Evolutionary conservation across 2,329 filamentous ascomycete genomes (phyloP), one percentile per base, ranked within the genome.

Genomic region (Fusarium verrucosum): DNA sequence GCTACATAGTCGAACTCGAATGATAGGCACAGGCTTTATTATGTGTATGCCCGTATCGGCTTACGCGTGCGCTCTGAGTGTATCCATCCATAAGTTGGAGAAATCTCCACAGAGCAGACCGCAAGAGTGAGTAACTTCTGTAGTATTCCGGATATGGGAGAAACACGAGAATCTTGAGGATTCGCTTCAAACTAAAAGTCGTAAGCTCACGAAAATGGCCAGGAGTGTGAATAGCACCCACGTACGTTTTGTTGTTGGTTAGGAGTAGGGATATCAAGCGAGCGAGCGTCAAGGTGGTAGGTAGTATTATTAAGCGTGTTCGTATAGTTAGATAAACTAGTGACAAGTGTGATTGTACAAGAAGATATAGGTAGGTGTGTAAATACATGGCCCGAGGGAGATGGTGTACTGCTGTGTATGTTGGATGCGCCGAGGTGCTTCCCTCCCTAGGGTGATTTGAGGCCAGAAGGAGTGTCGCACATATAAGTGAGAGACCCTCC

Each of bases 11-110:
- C 45, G 19, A 55, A 28, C 22, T 22, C 42, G 26, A 61, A 30
- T 55, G 38, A 33, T 33, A 43, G 26, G 28, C 28, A 23, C 16
- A 22, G 16, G 11, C 17, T 25, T 28, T 47, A 11, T 20, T 52
- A 19, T 36, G n/a, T 23, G 56, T 35, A 36, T 20, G 33, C 68
- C 70, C 64, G 68, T 67, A 61, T 65, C 62, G 57, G 68, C 54
- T 70, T 65, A 70, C 68, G 68, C 59, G 68, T 70, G 62, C 58
- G 20, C 32, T 30, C 40, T 35, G 28, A 25, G 37, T 16, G 41
- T 44, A 42, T 40, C 51, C 41, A 52, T 47, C 51, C 58, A 35
- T n/a, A 58, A 62, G 16, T 42, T 43, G 41, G 50, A 37, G 44
- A 37, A n/a, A 11, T 37, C 50, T 33, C 58, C 51, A 47, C 50